A percentile compares a stretch with the other conserved stretches of the same genome.
These are phyloP conservation scores for Euphorbia lathyris DNA, from an alignment of 345 rosid genomes.

Conservation along the genomic window DNA sequence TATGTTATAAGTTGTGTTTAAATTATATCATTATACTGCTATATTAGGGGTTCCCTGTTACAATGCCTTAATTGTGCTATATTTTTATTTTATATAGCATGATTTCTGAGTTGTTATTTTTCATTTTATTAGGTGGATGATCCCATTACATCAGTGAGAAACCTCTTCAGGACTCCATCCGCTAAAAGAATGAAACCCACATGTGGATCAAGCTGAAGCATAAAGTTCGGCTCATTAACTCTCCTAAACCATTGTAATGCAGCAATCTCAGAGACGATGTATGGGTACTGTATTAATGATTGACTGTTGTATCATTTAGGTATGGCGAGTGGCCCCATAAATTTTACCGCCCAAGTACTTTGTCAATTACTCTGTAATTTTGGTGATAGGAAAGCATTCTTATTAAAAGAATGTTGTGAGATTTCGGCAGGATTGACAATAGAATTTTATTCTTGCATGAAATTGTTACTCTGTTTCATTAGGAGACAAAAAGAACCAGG, in stretches of 20 bases:
- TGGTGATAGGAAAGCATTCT: background rate
- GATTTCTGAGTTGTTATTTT: background rate
- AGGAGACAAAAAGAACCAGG: background rate
- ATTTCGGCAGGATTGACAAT: constrained; percentile 21
- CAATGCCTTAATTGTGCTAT: background rate
- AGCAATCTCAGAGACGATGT: background rate
- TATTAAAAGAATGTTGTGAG: background rate
- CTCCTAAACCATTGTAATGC: background rate
- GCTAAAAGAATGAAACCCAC: constrained; percentile 45
- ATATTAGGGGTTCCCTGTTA: background rate
- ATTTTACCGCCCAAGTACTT: background rate
- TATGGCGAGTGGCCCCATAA: background rate
- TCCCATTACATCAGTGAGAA: constrained; percentile 67
- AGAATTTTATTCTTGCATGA: constrained; percentile 1
- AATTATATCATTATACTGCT: background rate
- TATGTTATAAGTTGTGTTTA: background rate
- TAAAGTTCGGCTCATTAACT: constrained; percentile 9
- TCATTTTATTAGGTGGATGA: constrained; percentile 55
- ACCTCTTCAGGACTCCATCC: constrained; percentile 61
- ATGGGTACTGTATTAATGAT: background rate
- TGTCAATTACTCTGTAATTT: constrained; percentile 2
- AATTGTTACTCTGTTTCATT: constrained; percentile 11
- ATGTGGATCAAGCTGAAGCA: constrained; percentile 31
- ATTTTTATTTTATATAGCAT: background rate
- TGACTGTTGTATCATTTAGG: constrained; percentile 2